phyloP scores from a whole-genome alignment of 306 rosid species.

The Acacia acuminata region DNA sequence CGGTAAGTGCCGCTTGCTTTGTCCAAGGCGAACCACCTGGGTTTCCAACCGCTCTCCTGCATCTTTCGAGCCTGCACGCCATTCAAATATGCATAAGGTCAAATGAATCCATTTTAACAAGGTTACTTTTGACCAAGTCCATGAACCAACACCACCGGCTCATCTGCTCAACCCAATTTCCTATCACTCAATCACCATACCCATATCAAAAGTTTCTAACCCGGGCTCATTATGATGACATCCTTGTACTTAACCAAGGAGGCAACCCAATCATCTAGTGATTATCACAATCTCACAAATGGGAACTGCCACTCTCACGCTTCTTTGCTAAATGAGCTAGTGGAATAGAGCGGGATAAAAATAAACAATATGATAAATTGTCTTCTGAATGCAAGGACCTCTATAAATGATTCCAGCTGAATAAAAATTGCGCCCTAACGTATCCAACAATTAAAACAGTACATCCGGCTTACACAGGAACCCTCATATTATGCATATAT shows the following conservation, averaged over 20 bases:
- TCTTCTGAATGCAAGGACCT: background rate
- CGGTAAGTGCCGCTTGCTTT: conserved; percentile 66
- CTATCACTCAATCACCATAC: background rate
- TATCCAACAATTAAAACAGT: background rate
- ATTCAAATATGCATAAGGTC: conserved; percentile 14
- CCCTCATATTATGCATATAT: background rate
- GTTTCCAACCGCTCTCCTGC: conserved; percentile 98
- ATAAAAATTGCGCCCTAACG: background rate
- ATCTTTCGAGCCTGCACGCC: conserved; percentile 78
- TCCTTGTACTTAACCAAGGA: background rate
- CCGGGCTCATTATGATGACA: background rate
- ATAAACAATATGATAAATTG: background rate
- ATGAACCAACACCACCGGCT: background rate
- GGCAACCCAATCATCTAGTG: background rate
- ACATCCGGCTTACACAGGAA: background rate
- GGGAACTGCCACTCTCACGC: background rate
- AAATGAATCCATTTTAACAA: background rate
- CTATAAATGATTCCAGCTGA: background rate
- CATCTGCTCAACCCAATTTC: background rate
- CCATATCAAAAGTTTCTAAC: background rate
- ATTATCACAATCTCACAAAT: background rate
- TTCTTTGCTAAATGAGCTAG: background rate
- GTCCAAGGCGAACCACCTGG: conserved; percentile 80
- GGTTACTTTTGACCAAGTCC: background rate
- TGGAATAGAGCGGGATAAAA: background rate